Evolutionary conservation across 2,329 filamentous ascomycete genomes (phyloP).

Genomic region (Leptographium radiaticola): DNA sequence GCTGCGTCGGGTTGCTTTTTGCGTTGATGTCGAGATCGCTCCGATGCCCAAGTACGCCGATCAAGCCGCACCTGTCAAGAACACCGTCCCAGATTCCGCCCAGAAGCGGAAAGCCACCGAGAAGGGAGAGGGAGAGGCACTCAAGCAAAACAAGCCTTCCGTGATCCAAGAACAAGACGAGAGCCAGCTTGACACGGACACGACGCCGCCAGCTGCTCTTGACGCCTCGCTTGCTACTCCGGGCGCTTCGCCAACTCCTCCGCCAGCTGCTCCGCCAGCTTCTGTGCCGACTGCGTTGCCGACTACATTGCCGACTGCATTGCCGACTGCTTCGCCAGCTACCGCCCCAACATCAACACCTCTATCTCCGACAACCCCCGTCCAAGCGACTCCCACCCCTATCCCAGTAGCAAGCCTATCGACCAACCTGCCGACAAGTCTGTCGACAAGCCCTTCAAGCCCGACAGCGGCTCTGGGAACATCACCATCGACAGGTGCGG

Average conservation of each 20-base stretch:
- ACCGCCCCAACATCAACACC: not conserved
- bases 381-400: too few relatives aligned
- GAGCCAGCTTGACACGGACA: constrained; percentile 26
- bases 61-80: constrained; percentile 29
- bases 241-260: too few relatives aligned
- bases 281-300: not conserved
- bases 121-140: constrained; percentile 59
- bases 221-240: too few relatives aligned
- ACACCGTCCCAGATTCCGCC: constrained; percentile 24
- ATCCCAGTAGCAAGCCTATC: too few relatives aligned
- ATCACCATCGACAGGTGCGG: not conserved
- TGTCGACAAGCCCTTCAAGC: not conserved
- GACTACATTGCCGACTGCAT: not conserved
- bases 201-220: not conserved
- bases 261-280: not conserved
- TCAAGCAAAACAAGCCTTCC: constrained; percentile 51
- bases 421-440: too few relatives aligned
- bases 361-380: not conserved
- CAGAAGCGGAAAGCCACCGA: constrained; percentile 53
- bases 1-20: constrained; percentile 80
- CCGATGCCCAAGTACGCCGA: constrained; percentile 70
- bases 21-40: constrained; percentile 93
- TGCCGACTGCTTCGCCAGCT: not conserved
- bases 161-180: constrained; percentile 26
- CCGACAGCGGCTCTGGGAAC: not conserved